Base-by-base conservation (phyloP, 192 early-diverging fungal species). In the Backusella sp. region DNA sequence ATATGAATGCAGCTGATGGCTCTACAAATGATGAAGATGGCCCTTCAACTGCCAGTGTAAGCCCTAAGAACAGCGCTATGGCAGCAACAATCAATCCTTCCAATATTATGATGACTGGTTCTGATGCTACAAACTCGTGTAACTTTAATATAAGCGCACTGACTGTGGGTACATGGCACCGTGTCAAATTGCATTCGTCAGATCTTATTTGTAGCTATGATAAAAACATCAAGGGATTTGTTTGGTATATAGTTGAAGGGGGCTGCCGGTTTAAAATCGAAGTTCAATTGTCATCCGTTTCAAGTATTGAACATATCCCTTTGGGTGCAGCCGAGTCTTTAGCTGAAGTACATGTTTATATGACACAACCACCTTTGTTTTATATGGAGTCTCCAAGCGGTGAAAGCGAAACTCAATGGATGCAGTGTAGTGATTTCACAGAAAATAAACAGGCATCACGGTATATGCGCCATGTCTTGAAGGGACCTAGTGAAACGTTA, bases 351-450 rank as follows among this genome's bases (percentile, higher is more conserved):
- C 80, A 80, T 37, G 75, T 91, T 70, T 85, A 86, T 52, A 70
- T 91, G 56, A 80, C 77, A 42, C 79, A 87, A n/a, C 59, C 80
- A 5, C 90, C 90, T 34, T 77, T 79, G 68, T 91, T 90, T 76
- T 91, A 74, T 74, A 91, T 91, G 90, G 82, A 90, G 72, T 39
- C 71, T 4, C n/a, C n/a, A 12, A 21, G 53, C 15, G 9, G 7
- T 28, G 73, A 52, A 59, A 62, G n/a, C 0, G 30, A 77, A 0
- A 35, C 32, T 14, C 68, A 77, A n/a, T 91, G 90, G 90, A 86
- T 83, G 59, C 84, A 85, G 62, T 90, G 90, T 70, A 87, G 86
- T 67, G 90, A 91, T 76, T 91, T 91, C 56, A 91, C 90, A n/a
- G 90, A 89, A 71, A 82, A 82, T 70, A 86, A 84, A 72, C 90